These are phyloP conservation scores for Telopea speciosissima DNA, from an alignment of 177 flowering plant species.

Conservation along the genomic window DNA sequence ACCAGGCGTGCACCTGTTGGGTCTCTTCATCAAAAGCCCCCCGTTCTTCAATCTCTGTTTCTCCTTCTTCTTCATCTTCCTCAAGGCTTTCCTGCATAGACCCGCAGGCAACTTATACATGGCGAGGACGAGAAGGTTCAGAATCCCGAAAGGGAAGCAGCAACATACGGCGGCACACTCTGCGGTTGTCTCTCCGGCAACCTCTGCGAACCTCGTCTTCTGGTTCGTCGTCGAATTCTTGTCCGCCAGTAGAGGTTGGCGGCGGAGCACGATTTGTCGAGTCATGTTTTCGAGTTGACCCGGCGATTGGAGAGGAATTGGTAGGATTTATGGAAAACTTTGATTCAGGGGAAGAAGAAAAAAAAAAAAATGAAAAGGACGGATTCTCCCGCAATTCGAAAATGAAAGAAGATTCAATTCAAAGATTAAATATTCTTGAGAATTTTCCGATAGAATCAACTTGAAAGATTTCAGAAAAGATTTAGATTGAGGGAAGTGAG, in stretches of 20 bases:
- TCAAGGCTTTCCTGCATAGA: constrained; percentile 41
- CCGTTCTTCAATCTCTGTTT: constrained; percentile 1
- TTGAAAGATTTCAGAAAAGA: too few species aligned
- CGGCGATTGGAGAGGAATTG: too few species aligned
- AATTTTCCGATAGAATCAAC: too few species aligned
- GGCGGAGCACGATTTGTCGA: neutral
- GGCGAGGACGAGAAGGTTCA: constrained; percentile 40
- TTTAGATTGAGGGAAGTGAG: too few species aligned
- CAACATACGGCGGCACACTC: constrained; percentile 71
- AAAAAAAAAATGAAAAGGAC: too few species aligned
- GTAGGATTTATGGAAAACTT: too few species aligned
- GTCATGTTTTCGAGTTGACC: neutral
- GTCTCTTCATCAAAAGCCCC: neutral
- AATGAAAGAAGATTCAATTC: too few species aligned
- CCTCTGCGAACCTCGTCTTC: constrained; percentile 34
- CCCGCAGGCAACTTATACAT: constrained; percentile 62
- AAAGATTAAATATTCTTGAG: too few species aligned
- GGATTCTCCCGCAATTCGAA: too few species aligned
- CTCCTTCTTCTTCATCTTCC: constrained; percentile 9
- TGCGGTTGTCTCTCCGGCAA: constrained; percentile 64
- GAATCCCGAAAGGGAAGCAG: constrained; percentile 60
- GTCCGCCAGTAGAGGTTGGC: neutral
- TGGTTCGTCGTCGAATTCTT: neutral
- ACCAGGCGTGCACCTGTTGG: neutral
- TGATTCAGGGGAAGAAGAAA: too few species aligned